Evolutionary conservation across 441 rosid genomes (phyloP).

Genomic region (Syzygium syzygioides): DNA sequence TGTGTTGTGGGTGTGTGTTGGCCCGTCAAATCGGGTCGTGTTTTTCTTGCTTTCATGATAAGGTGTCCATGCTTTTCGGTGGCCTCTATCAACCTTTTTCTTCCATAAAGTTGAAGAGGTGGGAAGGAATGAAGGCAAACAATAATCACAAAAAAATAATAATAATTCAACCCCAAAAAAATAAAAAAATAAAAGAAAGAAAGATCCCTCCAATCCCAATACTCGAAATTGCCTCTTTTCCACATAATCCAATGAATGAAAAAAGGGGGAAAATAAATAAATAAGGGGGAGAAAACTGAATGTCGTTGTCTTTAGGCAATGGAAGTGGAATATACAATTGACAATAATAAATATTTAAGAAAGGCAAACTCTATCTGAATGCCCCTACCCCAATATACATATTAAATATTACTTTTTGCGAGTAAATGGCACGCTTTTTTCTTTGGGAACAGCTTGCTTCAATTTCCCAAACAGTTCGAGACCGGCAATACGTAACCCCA

Average conservation of each 20-base stretch:
- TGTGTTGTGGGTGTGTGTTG: slow-evolving; percentile 52
- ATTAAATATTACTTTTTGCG: neutral
- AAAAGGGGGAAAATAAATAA: neutral
- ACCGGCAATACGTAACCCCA: neutral
- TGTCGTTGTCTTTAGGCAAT: slow-evolving; percentile 28
- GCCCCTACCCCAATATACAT: slow-evolving; percentile 6
- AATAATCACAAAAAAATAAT: neutral
- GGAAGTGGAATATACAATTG: neutral
- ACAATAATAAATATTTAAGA: neutral
- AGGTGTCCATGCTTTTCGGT: slow-evolving; percentile 92
- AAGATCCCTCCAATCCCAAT: slow-evolving; percentile 54
- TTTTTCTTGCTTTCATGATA: slow-evolving; percentile 77
- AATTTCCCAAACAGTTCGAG: slow-evolving; percentile 10
- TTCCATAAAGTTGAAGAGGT: neutral
- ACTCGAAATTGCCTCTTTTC: slow-evolving; percentile 33
- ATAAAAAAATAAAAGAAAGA: slow-evolving; percentile 5
- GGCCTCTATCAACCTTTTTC: slow-evolving; percentile 14
- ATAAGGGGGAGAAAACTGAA: slow-evolving; percentile 7
- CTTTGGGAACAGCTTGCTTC: slow-evolving; percentile 36
- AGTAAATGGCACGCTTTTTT: neutral
- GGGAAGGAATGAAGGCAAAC: neutral
- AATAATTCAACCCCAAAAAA: neutral
- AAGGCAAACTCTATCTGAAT: neutral
- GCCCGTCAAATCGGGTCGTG: slow-evolving; percentile 50
- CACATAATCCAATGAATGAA: neutral